Conservation (phyloP, 352 stramenopile species). For the Pythium vanterpoolii region DNA sequence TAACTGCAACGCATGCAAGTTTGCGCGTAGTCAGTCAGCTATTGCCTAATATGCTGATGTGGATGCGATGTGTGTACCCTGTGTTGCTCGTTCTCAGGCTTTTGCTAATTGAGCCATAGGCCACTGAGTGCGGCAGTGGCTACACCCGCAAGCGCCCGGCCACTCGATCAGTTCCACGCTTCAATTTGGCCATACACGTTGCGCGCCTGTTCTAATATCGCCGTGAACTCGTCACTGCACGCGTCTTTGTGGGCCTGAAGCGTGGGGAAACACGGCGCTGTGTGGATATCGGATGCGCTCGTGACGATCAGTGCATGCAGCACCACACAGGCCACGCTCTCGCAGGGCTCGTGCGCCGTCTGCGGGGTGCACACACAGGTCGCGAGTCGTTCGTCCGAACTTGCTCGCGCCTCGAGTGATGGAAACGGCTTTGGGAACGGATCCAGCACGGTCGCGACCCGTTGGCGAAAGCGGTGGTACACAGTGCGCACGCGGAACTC, state of each 20-base stretch:
- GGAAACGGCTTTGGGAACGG: conserved; percentile 4
- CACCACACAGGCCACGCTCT: conserved; percentile 52
- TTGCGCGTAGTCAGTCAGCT: too few relatives aligned
- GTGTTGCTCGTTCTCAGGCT: too few relatives aligned
- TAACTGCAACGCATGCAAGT: too few relatives aligned
- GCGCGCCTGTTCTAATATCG: conserved; percentile 34
- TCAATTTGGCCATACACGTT: conserved; percentile 38
- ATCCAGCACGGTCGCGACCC: conserved; percentile 20
- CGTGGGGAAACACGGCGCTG: conserved; percentile 17
- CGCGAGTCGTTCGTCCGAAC: conserved; percentile 33
- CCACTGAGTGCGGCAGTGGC: too few relatives aligned
- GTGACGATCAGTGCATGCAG: conserved; percentile 52
- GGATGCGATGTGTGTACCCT: too few relatives aligned
- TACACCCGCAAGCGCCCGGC: too few relatives aligned
- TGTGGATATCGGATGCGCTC: conserved; percentile 10
- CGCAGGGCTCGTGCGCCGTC: conserved; percentile 36
- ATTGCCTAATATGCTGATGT: too few relatives aligned
- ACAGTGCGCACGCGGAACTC: conserved; percentile 44
- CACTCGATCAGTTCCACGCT: too few relatives aligned
- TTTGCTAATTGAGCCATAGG: too few relatives aligned
- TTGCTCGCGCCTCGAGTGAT: neutral
- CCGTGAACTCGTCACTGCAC: conserved; percentile 34
- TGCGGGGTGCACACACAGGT: conserved; percentile 36
- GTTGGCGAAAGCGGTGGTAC: conserved; percentile 26
- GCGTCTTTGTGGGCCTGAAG: conserved; percentile 13